Evolutionary conservation across 2,329 filamentous ascomycete species (phyloP), one percentile per base, ranked within the genome.

Genomic region (Trichoderma afroharzianum): DNA sequence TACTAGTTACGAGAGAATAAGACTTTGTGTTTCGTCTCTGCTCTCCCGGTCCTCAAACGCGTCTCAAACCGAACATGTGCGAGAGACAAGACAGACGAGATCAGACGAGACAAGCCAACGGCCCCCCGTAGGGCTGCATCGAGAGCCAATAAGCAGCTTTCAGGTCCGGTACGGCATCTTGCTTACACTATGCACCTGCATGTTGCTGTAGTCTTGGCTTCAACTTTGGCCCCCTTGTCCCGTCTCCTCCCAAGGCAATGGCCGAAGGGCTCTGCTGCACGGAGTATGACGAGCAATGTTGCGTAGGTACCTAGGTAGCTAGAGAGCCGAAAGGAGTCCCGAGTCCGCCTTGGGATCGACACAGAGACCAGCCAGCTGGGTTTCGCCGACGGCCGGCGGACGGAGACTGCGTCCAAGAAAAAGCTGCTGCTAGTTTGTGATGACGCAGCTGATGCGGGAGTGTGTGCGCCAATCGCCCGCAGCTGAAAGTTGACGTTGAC

Each of bases 341-440:
- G 61, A 63, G 61, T 43, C 62, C 62, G 36, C 26, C 62, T 43
- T 21, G 39, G 62, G 39, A 64, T 64, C 61, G 61, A 63, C 61
- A 36, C 6, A 26, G 12, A 43, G 21, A 18, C 43, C 26, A 47
- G 62, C n/a, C 43, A 21, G 43, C 43, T 50, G n/a, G 43, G 43
- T 50, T 21, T 21, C 43, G n/a, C 43, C 43, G 43, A 50, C 43
- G 43, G 43, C n/a, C 36, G 36, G 43, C n/a, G 8, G 43, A 47
- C 43, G 43, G 43, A 50, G 43, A 50, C 43, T 12, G 43, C 43
- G n/a, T 50, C n/a, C 9, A 50, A 47, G 8, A 50, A 47, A 47
- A 14, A 21, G 43, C 43, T 47, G 55, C 55, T 59, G 28, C 5
- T 59, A 30, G 18, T 24, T 28, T 43, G 53, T 21, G 63, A 67